A percentile compares a stretch with the other conserved stretches of the same genome.
phyloP scores from a whole-genome alignment of 2,329 filamentous ascomycete genomes.

The Sclerotinia minor region DNA sequence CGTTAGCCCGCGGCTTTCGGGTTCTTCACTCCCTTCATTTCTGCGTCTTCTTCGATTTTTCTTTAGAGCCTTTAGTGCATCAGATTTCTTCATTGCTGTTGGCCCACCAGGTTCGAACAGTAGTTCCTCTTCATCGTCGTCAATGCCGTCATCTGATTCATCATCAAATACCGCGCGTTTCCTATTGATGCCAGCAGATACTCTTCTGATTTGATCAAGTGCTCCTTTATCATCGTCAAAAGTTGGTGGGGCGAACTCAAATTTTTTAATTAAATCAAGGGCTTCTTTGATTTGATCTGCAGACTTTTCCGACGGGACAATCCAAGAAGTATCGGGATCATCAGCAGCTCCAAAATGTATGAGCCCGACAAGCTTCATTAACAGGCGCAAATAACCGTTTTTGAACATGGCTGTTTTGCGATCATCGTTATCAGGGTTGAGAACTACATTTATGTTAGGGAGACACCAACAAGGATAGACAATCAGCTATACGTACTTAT shows the following conservation, averaged over 20 bases:
- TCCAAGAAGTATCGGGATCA: conserved; percentile 76
- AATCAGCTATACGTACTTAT: conserved; percentile 51
- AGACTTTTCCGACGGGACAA: conserved; percentile 66
- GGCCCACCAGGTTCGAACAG: conserved; percentile 71
- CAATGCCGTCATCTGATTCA: conserved; percentile 63
- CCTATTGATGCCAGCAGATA: conserved; percentile 49
- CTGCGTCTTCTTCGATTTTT: conserved; percentile 54
- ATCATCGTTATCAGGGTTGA: conserved; percentile 58
- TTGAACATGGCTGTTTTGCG: conserved; percentile 79
- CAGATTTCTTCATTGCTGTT: conserved; percentile 54
- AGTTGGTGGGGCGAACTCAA: conserved; percentile 73
- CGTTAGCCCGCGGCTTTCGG: conserved; percentile 48
- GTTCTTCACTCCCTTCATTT: conserved; percentile 44
- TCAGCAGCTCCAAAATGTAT: conserved; percentile 58
- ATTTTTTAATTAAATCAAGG: conserved; percentile 71
- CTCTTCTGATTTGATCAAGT: conserved; percentile 76
- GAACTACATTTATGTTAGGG: conserved; percentile 35
- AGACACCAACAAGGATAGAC: not conserved
- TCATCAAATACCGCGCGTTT: conserved; percentile 68
- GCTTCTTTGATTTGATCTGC: conserved; percentile 67
- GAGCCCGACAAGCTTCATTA: conserved; percentile 76
- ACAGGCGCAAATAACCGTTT: conserved; percentile 80
- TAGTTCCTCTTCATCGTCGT: conserved; percentile 52
- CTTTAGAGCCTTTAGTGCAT: conserved; percentile 58
- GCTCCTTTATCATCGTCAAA: conserved; percentile 71